These are phyloP conservation scores for Nitzschia palea DNA, from an alignment of 108 stramenopile species.

Conservation along the genomic window DNA sequence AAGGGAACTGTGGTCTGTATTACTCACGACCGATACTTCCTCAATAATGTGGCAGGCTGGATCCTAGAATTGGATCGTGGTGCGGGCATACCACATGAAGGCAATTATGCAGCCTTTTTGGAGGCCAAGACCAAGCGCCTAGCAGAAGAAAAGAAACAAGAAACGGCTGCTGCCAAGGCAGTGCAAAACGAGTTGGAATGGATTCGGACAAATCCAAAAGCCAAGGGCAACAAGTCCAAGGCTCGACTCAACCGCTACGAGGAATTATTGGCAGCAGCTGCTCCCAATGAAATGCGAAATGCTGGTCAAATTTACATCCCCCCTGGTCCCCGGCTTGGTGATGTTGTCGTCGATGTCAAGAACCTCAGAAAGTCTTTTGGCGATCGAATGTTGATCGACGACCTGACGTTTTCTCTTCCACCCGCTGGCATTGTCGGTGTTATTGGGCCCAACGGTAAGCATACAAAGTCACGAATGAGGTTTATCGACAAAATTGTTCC, in stretches of 20 bases:
- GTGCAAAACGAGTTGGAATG: constrained; percentile 88
- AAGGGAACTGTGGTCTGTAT: constrained; percentile 96
- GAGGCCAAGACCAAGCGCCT: constrained; percentile 87
- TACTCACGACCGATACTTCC: constrained; percentile 94
- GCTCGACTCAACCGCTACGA: constrained; percentile 91
- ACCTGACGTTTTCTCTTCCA: constrained; percentile 84
- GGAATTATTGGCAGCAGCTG: constrained; percentile 79
- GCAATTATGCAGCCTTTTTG: constrained; percentile 95
- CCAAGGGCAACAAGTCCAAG: constrained; percentile 89
- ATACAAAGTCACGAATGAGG: no score
- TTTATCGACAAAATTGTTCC: background rate
- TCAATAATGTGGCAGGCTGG: constrained; percentile 96
- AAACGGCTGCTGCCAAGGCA: constrained; percentile 80
- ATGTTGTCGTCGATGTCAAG: constrained; percentile 81
- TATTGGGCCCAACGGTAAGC: constrained; percentile 78
- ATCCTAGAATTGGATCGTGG: constrained; percentile 96
- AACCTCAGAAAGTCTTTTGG: constrained; percentile 77
- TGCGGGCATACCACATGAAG: constrained; percentile 90
- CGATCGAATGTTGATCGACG: constrained; percentile 82
- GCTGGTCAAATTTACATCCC: constrained; percentile 94
- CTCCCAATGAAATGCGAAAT: constrained; percentile 69
- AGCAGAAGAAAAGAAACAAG: constrained; percentile 79
- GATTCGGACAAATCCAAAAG: constrained; percentile 89
- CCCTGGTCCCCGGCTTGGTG: constrained; percentile 89
- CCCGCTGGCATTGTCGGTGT: constrained; percentile 91